Base-by-base conservation (phyloP, 352 stramenopile genomes). In the Globisporangium cylindrosporum region DNA sequence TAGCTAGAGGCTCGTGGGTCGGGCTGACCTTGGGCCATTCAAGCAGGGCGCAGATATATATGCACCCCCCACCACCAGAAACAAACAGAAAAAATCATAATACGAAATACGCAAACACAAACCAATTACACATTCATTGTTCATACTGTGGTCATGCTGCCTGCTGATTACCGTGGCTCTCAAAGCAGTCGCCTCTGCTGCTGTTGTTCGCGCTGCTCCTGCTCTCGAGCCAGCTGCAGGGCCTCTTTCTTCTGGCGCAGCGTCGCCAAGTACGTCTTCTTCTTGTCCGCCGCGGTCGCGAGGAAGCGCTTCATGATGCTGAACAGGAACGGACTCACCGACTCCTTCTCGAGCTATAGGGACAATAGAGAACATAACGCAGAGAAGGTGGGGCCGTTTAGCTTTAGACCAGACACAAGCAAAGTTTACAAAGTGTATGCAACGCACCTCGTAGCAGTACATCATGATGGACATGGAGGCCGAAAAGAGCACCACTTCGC, bases 381-480 rank as follows among this genome's bases (percentile, higher is more conserved):
- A 59, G 0, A 69, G 20, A 29, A 20, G 27, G 25, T 76, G 57
- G 65, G 58, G 51, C 14, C 64, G 27, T 1, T 15, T 32, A 62
- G n/a, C 36, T 20, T 51, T 34, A 36, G 3, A 49, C 1, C 22
- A 64, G 41, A 57, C 18, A 29, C 18, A 22, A 41, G 27, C 20
- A 12, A 22, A 1, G 29, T 32, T 32, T 32, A 2, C 15, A 53
- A 7, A 22, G 46, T 3, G 7, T 41, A 14, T 15, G n/a, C 49
- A 56, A 49, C 70, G 65, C 73, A 90, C 84, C 85, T 95, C 86
- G 62, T 93, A 95, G 65, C 76, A 91, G 72, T 89, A 90, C 88
- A 94, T 94, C 72, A 95, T 88, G 54, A 87, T 73, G 9, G 81
- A 76, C 86, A 94, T 95, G 9, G 86, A 95, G 14, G 74, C 73